Percentiles rank a stretch among this genome's conserved stretches.
phyloP scores from a whole-genome alignment of 2,329 filamentous ascomycete species.

The Trichoderma koningiopsis region DNA sequence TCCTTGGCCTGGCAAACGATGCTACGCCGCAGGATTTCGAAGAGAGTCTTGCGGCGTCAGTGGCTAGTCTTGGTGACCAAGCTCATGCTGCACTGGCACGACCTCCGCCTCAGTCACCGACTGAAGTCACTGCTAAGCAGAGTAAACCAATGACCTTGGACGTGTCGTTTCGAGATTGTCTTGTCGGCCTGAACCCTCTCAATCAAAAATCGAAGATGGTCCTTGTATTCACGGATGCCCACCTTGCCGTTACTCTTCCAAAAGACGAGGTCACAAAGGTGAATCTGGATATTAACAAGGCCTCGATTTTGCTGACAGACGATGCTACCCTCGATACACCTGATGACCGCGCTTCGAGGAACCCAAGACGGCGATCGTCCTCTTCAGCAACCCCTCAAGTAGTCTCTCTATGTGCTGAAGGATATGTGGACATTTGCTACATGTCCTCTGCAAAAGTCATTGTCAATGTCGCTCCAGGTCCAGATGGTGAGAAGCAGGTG shows the following conservation, averaged over 20 bases:
- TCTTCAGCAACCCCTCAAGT: slow-evolving; percentile 53
- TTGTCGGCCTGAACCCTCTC: slow-evolving; percentile 82
- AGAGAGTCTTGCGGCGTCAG: slow-evolving; percentile 73
- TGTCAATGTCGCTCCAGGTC: slow-evolving; percentile 59
- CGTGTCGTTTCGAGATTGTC: slow-evolving; percentile 76
- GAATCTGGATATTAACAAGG: slow-evolving; percentile 72
- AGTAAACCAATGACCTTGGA: slow-evolving; percentile 68
- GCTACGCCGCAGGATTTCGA: slow-evolving; percentile 73
- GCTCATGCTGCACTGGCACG: slow-evolving; percentile 52
- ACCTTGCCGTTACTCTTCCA: slow-evolving; percentile 67
- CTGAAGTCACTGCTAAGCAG: slow-evolving; percentile 34
- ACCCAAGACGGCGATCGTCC: slow-evolving; percentile 33
- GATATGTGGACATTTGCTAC: slow-evolving; percentile 84
- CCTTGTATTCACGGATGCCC: slow-evolving; percentile 76
- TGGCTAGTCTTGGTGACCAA: slow-evolving; percentile 73
- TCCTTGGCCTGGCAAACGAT: slow-evolving; percentile 70
- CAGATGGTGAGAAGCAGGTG: slow-evolving; percentile 64
- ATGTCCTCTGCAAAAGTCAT: slow-evolving; percentile 77
- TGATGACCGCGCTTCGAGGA: slow-evolving; percentile 26
- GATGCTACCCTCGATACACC: slow-evolving; percentile 52
- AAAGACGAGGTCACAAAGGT: slow-evolving; percentile 65
- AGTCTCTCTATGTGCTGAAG: slow-evolving; percentile 61
- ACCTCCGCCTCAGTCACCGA: slow-evolving; percentile 25
- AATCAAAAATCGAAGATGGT: slow-evolving; percentile 74
- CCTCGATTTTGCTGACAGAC: slow-evolving; percentile 81